Evolutionary conservation across 768 basidiomycete genomes (phyloP), one percentile per base, ranked within the genome.

Genomic region (Pleurotus cornucopiae): DNA sequence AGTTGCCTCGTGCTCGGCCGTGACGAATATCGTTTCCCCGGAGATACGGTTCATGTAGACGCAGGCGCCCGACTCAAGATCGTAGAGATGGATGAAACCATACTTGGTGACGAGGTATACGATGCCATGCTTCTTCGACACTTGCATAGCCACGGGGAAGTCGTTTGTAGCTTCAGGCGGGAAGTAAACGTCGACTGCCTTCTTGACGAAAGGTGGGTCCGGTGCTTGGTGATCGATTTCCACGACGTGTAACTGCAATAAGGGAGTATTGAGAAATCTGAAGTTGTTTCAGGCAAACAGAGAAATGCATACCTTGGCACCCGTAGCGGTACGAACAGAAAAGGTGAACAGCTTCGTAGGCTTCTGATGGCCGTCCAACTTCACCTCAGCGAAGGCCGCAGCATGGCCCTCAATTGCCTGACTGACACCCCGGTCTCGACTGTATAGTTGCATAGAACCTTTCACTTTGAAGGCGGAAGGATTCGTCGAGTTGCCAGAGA

Each of bases 11-110:
- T 98, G 94, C 66, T 98, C 95, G 34, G 96, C 92, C 11, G 97
- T 98, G 45, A 97, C 94, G 69, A 99, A 99, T 69, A 99, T 98
- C 34, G 97, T 98, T 76, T 99, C 97, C 34, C 97, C 96, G 43
- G 92, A 94, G 69, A 99, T 99, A 61, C 97, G 90, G 81, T 99
- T 99, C 97, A 99, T 99, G 78, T 98, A 99, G 58, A 99, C 85
- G 74, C 97, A 98, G 44, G 92, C 88, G 56, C 95, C 97, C 6
- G 94, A 84, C 72, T 99, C 97, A 61, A 98, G 84, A 72, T 99
- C 97, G 72, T 99, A 99, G 12, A 99, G 82, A 71, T 98, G 97
- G 67, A 99, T 98, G 76, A 99, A 99, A 41, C 97, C 97, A 69
- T 93, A 98, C 71, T 99, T 99, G 55, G 97, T 98, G 67, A 98